Evolutionary conservation across 2,329 filamentous ascomycete genomes (phyloP).

Genomic region (Hypoxylon sp.): DNA sequence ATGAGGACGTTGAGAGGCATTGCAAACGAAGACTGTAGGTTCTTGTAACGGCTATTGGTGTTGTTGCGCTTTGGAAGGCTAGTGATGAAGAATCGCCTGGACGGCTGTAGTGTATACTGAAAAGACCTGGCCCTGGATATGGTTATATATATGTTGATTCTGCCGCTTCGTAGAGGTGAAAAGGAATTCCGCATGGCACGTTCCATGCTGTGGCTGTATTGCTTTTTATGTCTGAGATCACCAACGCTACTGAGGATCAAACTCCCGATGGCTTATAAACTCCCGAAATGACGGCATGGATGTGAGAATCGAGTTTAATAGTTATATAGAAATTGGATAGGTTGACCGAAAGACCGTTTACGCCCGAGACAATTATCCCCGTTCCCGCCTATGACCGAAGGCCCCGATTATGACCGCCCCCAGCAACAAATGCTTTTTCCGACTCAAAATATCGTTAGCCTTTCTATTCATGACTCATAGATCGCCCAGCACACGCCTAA

Average conservation of each 20-base stretch:
- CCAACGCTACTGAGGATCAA: not conserved
- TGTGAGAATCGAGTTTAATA: not conserved
- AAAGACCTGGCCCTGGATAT: not conserved
- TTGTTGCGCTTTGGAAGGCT: not conserved
- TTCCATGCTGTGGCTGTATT: slow-evolving; percentile 1
- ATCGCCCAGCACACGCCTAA: not conserved
- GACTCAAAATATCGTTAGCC: not conserved
- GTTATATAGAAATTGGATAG: not conserved
- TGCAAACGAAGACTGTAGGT: slow-evolving; percentile 22
- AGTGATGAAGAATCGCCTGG: slow-evolving; percentile 5
- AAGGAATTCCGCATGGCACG: not conserved
- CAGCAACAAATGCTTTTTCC: not conserved
- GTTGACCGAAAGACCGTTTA: slow-evolving; percentile 1
- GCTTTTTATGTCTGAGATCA: not conserved
- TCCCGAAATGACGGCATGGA: not conserved
- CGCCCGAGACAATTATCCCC: slow-evolving; percentile 18
- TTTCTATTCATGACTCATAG: not conserved
- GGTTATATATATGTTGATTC: slow-evolving; percentile 4
- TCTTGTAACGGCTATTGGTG: not conserved
- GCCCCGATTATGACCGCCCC: slow-evolving; percentile 6
- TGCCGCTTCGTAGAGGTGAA: not conserved
- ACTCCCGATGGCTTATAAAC: not conserved
- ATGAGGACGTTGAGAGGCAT: slow-evolving; percentile 62
- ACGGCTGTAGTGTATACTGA: not conserved
- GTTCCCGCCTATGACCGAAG: slow-evolving; percentile 19